phyloP scores from a whole-genome alignment of 331 rosid genomes.

The Malus hybrid region DNA sequence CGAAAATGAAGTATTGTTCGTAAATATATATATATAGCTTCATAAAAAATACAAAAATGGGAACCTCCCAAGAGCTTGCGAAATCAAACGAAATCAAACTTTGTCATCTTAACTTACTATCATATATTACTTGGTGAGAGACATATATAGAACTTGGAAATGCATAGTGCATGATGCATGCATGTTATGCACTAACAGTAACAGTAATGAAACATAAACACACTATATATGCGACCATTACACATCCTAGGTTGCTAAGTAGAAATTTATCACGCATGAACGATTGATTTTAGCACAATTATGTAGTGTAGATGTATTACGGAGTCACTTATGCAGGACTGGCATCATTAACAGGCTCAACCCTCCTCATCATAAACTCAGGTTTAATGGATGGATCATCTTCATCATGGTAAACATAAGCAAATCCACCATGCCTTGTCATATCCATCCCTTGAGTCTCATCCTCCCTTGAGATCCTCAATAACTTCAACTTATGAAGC shows the following conservation, averaged over 20 bases:
- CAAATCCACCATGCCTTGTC: constrained; percentile 81
- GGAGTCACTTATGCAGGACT: constrained; percentile 1
- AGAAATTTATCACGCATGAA: too few relatives aligned
- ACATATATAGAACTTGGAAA: background rate
- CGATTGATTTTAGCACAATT: background rate
- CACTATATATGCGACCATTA: too few relatives aligned
- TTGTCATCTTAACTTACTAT: background rate
- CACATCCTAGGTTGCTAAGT: too few relatives aligned
- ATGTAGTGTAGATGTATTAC: too few relatives aligned
- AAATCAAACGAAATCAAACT: background rate
- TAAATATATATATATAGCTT: background rate
- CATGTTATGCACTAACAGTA: background rate
- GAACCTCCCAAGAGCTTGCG: background rate
- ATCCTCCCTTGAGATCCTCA: constrained; percentile 49
- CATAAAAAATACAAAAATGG: background rate
- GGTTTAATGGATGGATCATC: constrained; percentile 23
- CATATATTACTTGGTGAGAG: too few relatives aligned
- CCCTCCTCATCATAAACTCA: constrained; percentile 33
- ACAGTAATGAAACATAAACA: too few relatives aligned
- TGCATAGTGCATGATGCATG: background rate
- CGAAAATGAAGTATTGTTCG: too few relatives aligned
- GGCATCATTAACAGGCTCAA: constrained; percentile 26
- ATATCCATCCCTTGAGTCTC: constrained; percentile 73
- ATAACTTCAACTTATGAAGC: constrained; percentile 36
- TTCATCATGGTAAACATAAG: constrained; percentile 57